Evolutionary conservation across 345 rosid genomes (phyloP).

Genomic region (Combretum micranthum): DNA sequence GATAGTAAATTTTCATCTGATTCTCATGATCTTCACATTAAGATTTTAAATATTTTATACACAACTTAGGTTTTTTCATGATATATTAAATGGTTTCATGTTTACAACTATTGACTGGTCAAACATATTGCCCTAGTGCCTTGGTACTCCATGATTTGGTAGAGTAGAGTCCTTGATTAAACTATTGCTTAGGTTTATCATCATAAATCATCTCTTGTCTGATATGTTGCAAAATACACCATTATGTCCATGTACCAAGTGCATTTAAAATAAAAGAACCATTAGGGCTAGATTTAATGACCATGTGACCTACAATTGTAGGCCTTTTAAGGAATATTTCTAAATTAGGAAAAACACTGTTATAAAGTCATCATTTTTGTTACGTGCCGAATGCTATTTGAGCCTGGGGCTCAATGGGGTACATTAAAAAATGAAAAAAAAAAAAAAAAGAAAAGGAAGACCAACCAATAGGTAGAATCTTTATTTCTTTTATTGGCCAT

Average conservation of each 20-base stretch:
- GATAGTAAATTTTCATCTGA: no score
- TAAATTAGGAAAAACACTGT: constrained; percentile 19
- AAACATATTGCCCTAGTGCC: not conserved
- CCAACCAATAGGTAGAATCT: constrained; percentile 17
- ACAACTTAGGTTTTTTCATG: no score
- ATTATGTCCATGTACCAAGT: not conserved
- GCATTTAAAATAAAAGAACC: constrained; percentile 5
- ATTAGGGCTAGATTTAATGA: constrained; percentile 22
- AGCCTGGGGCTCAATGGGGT: no score
- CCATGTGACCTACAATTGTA: constrained; percentile 18
- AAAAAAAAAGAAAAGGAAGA: constrained; percentile 6
- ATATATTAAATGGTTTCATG: no score
- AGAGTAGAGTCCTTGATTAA: not conserved
- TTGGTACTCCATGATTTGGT: not conserved
- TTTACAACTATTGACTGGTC: no score
- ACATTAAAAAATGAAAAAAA: not conserved
- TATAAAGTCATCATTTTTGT: constrained; percentile 13
- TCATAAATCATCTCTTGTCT: not conserved
- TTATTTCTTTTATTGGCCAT: constrained; percentile 24
- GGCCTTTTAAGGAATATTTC: constrained; percentile 30
- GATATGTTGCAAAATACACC: not conserved
- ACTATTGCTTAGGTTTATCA: not conserved
- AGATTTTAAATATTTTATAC: no score
- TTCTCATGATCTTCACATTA: no score
- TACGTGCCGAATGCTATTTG: constrained; percentile 3